Conservation (phyloP, 768 basidiomycete species). For the Clitopilus passeckerianus region DNA sequence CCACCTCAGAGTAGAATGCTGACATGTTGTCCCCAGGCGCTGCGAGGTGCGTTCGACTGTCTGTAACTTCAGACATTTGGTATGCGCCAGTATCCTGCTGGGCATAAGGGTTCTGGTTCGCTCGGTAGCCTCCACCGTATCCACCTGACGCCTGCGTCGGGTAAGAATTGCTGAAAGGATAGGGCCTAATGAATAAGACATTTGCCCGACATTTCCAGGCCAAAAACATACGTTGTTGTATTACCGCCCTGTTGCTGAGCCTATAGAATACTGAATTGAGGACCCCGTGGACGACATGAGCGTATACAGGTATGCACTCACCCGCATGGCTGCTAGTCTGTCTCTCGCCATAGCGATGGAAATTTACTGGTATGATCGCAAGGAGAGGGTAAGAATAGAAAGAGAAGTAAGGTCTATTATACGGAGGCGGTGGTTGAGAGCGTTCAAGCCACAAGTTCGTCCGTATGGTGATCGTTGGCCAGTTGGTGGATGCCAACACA, state of each 20-base stretch:
- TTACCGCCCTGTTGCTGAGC: conserved; percentile 67
- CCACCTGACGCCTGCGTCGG: conserved; percentile 61
- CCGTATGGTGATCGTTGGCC: neutral
- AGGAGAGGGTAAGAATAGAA: neutral
- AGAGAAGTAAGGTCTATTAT: neutral
- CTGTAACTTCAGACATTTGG: conserved; percentile 68
- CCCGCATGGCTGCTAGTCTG: conserved; percentile 85
- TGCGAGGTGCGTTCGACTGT: conserved; percentile 48
- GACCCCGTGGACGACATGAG: conserved; percentile 4
- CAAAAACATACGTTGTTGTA: conserved; percentile 37
- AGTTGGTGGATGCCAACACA: neutral
- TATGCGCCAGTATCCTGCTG: conserved; percentile 62
- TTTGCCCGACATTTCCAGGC: conserved; percentile 1
- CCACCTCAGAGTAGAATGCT: conserved; percentile 70
- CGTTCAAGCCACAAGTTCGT: neutral
- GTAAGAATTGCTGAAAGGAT: conserved; percentile 46
- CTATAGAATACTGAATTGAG: conserved; percentile 24
- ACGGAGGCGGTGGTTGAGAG: neutral
- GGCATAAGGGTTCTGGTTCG: conserved; percentile 52
- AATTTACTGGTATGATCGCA: neutral
- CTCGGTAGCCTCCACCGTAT: conserved; percentile 39
- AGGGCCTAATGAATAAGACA: conserved; percentile 8
- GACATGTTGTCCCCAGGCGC: conserved; percentile 54
- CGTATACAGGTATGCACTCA: conserved; percentile 25
- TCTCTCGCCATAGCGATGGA: conserved; percentile 69